Conservation (phyloP, 169 alveolate genomes). For the Plasmodium relictum region DNA sequence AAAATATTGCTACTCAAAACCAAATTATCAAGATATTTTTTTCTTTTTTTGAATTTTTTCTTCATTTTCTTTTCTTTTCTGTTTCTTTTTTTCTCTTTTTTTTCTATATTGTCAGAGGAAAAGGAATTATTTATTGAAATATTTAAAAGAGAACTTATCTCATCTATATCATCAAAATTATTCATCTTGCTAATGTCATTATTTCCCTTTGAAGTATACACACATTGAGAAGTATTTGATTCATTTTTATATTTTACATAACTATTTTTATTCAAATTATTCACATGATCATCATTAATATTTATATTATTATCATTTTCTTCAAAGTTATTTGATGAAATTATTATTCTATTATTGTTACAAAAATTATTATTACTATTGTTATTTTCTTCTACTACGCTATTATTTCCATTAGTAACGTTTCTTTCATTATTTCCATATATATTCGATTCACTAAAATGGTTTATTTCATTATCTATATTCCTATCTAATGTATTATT, state of each 20-base stretch:
- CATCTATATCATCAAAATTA: conserved; percentile 16
- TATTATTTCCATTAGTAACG: neutral
- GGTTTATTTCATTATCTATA: conserved; percentile 12
- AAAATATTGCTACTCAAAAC: conserved; percentile 63
- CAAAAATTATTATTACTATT: neutral
- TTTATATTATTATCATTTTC: neutral
- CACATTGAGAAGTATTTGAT: neutral
- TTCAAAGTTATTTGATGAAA: neutral
- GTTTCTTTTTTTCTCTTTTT: neutral
- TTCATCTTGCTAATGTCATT: neutral
- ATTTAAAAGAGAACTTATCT: conserved; percentile 21
- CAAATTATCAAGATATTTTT: conserved; percentile 44
- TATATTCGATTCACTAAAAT: conserved; percentile 5
- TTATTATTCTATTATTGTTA: neutral
- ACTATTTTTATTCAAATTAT: neutral
- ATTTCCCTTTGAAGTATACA: neutral
- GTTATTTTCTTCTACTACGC: neutral
- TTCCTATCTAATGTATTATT: conserved; percentile 26
- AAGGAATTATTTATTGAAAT: conserved; percentile 15
- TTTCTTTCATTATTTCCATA: conserved; percentile 2
- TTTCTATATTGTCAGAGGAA: conserved; percentile 7
- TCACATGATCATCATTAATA: neutral
- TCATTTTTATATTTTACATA: neutral
- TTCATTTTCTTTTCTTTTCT: neutral
- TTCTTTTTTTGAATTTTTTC: conserved; percentile 7